Percentiles rank a stretch among this genome's conserved stretches.
Conservation (phyloP, 176 grass and related monocot genomes). For the Coix lacrymajobi region DNA sequence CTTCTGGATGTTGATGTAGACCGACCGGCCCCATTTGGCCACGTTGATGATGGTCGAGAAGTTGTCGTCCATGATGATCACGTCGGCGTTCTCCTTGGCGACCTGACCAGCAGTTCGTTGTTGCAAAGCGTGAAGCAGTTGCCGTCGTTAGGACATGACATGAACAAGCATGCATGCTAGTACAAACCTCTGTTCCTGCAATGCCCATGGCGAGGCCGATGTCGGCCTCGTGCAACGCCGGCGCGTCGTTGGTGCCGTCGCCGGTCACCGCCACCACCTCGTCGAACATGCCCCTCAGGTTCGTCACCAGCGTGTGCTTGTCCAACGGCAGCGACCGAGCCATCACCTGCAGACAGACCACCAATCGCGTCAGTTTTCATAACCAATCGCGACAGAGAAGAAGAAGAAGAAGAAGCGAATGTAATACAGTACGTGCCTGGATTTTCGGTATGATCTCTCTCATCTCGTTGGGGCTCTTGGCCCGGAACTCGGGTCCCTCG, state of each 20-base stretch:
- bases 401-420: too few relatives aligned
- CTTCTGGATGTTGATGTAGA: conserved; percentile 98
- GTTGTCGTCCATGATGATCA: conserved; percentile 94
- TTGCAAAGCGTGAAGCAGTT: not conserved
- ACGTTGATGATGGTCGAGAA: conserved; percentile 90
- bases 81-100: conserved; percentile 97
- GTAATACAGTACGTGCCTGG: conserved; percentile 36
- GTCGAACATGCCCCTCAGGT: conserved; percentile 63
- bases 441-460: conserved; percentile 84
- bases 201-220: conserved; percentile 97
- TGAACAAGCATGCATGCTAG: not conserved
- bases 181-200: conserved; percentile 80
- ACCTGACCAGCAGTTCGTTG: conserved; percentile 44
- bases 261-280: conserved; percentile 93
- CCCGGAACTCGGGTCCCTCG: conserved; percentile 75
- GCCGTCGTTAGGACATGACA: too few relatives aligned
- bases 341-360: conserved; percentile 60
- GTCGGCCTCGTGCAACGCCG: conserved; percentile 89
- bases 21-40: conserved; percentile 86
- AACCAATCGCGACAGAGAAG: too few relatives aligned
- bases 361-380: not conserved
- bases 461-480: conserved; percentile 76
- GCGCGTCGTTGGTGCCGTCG: conserved; percentile 91
- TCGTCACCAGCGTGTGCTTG: conserved; percentile 88
- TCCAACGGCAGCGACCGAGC: conserved; percentile 84